Conservation (phyloP, 176 grass and related monocot genomes). For the Triticum dicoccoides region DNA sequence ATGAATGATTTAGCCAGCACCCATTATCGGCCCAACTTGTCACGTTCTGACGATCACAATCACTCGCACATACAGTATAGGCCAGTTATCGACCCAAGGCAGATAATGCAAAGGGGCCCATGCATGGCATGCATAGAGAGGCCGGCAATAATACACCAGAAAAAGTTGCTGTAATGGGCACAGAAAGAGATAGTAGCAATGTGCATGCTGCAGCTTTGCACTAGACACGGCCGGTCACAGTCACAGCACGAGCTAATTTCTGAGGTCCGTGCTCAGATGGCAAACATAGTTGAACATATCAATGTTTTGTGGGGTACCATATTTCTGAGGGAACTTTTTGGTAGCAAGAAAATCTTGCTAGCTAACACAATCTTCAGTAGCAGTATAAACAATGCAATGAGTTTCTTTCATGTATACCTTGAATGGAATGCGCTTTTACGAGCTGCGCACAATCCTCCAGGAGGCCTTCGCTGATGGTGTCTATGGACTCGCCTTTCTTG, state of each 20-base stretch:
- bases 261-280: background rate
- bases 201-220: conserved; percentile 29
- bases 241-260: conserved; percentile 25
- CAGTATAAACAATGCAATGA: no score
- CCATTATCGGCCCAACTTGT: background rate
- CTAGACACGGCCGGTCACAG: conserved; percentile 15
- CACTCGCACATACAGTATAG: background rate
- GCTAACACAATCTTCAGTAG: background rate
- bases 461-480: conserved; percentile 69
- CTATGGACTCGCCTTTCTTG: conserved; percentile 78
- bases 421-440: conserved; percentile 95
- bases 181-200: conserved; percentile 29
- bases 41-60: conserved; percentile 32
- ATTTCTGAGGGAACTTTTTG: background rate
- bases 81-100: background rate
- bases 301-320: background rate
- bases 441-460: conserved; percentile 93
- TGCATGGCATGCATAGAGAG: background rate
- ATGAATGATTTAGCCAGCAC: background rate
- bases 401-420: conserved; percentile 39
- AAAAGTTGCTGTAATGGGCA: background rate
- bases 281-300: background rate
- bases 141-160: conserved; percentile 37
- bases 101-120: conserved; percentile 36
- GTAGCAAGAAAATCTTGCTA: background rate